Evolutionary conservation across 225 moss, liverwort and hornwort species (phyloP), one percentile per base, ranked within the genome.

Genomic region (Marchantia polymorpha): DNA sequence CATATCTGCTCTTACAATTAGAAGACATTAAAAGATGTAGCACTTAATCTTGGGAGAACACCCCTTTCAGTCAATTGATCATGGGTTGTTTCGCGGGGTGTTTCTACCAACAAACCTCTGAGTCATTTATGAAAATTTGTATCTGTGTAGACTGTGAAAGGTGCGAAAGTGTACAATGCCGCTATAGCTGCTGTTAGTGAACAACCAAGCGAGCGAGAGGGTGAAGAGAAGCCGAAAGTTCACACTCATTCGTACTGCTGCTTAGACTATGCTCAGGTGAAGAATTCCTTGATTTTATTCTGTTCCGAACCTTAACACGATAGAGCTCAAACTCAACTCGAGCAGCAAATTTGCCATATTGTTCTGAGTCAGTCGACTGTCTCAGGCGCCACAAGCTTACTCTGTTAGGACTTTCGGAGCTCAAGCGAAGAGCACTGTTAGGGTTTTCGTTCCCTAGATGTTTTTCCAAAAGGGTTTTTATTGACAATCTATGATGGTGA

Each of bases 201-300:
- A 69, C 72, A 77, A n/a, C 79, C 82, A 64, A 73, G 66, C 10
- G 93, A 93, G 79, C 91, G 89, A 79, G 95, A 95, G 77, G 93
- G 91, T 64, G 99, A 95, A 54, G 99, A 99, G 89, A 99, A 99
- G 81, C 84, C 88, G 77, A 99, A 99, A 88, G 90, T 99, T 78
- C 99, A 95, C 68, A 99, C 95, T 48, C 93, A 99, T 80, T 93
- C 99, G 50, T 99, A 99, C 87, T 99, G 99, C 84, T 99, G 99
- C 79, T 76, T 99, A 76, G 99, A 99, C 82, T 99, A 99, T 81
- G 95, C 99, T 8, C 93, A 95, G 99, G 96, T 97, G 78, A 39
- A 25, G 13, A 73, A 23, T 20, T 71, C 25, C 39, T 39, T 26
- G 64, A 39, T 14, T 69, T 46, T 46, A 0, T 26, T 27, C 53